These are phyloP conservation scores for Coemansia sp. DNA, from an alignment of 371 early-diverging fungal species.

Conservation along the genomic window DNA sequence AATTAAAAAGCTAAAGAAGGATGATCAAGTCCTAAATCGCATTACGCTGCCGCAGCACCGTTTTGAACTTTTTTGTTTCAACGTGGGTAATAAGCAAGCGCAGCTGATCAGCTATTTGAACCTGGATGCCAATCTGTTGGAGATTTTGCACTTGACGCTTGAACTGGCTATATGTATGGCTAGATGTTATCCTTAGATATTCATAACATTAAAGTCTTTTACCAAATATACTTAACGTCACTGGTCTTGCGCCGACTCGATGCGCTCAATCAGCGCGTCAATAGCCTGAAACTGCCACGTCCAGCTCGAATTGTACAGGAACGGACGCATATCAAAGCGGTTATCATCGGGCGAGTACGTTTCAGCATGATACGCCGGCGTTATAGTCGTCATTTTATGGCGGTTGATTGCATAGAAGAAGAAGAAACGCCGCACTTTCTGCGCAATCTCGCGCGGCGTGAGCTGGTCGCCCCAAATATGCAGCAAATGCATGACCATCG, in stretches of 20 bases:
- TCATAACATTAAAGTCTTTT: too few relatives aligned
- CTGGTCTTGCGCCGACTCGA: constrained; percentile 4
- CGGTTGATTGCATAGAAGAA: constrained; percentile 95
- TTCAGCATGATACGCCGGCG: constrained; percentile 95
- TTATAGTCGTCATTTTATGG: constrained; percentile 95
- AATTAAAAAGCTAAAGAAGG: not conserved
- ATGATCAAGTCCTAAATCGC: too few relatives aligned
- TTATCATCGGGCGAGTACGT: constrained; percentile 96
- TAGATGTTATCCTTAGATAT: too few relatives aligned
- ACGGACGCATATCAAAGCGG: constrained; percentile 92
- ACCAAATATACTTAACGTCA: too few relatives aligned
- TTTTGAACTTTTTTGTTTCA: too few relatives aligned
- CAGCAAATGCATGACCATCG: constrained; percentile 85
- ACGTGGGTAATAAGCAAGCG: too few relatives aligned
- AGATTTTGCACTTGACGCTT: too few relatives aligned
- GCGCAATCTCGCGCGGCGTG: constrained; percentile 65
- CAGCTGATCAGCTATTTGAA: too few relatives aligned
- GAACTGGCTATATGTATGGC: too few relatives aligned
- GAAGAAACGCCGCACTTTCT: constrained; percentile 87
- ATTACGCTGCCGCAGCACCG: too few relatives aligned
- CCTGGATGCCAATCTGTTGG: too few relatives aligned
- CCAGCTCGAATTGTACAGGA: constrained; percentile 89
- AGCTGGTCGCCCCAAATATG: constrained; percentile 71
- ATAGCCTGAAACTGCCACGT: constrained; percentile 87
- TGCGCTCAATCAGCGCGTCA: constrained; percentile 63